Conservation (phyloP, 202 grass and related monocot species). For the Bolboschoenoplectus hybrid region DNA sequence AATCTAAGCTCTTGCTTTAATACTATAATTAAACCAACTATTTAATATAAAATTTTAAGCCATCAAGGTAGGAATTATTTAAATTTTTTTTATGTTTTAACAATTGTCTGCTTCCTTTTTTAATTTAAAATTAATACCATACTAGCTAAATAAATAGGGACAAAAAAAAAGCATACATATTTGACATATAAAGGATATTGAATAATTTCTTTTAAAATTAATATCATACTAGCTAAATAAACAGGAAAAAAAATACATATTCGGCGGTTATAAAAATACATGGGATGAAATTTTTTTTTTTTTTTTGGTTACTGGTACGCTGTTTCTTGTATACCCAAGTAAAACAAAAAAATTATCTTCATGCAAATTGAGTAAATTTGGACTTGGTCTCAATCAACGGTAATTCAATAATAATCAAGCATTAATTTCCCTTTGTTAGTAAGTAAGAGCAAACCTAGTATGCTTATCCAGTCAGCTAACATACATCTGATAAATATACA, state of each 20-base stretch:
- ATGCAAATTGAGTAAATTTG: neutral
- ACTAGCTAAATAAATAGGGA: neutral
- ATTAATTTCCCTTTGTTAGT: neutral
- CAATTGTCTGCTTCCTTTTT: neutral
- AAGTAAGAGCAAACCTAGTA: neutral
- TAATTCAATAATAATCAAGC: neutral
- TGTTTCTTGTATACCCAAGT: too few species aligned
- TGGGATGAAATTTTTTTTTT: too few species aligned
- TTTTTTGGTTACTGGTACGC: too few species aligned
- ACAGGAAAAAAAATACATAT: too few species aligned
- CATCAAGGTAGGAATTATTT: neutral
- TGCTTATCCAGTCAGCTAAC: neutral
- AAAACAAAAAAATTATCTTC: neutral
- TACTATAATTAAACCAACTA: neutral
- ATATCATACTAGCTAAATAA: too few species aligned
- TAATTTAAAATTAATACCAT: too few species aligned
- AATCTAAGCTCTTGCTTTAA: neutral
- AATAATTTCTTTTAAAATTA: too few species aligned
- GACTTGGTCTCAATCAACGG: neutral
- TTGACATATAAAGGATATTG: too few species aligned
- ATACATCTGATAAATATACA: neutral
- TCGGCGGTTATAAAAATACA: too few species aligned
- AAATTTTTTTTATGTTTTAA: neutral
- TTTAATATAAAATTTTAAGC: neutral
- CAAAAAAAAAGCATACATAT: neutral